These are phyloP conservation scores for Penicillium sp. DNA, from an alignment of 2,329 filamentous ascomycete genomes.

Conservation along the genomic window DNA sequence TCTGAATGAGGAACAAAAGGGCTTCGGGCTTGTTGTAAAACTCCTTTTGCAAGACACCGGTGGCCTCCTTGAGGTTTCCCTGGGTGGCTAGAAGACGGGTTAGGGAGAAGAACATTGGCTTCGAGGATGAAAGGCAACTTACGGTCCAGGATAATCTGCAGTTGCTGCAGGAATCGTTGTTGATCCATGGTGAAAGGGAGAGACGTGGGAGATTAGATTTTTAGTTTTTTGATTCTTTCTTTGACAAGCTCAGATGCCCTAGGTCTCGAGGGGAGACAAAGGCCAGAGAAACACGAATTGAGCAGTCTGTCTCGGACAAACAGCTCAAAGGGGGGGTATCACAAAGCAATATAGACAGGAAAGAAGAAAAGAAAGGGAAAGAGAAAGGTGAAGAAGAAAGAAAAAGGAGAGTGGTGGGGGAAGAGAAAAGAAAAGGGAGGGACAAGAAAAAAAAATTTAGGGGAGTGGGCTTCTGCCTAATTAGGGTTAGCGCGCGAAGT, in stretches of 20 bases:
- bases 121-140: conserved; percentile 42
- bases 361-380: conserved; percentile 14
- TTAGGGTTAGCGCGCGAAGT: conserved; percentile 19
- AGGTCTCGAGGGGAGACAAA: conserved; percentile 13
- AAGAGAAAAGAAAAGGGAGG: conserved; percentile 14
- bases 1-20: conserved; percentile 79
- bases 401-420: conserved; percentile 19
- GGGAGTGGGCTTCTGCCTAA: conserved; percentile 18
- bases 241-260: conserved; percentile 5
- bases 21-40: conserved; percentile 86
- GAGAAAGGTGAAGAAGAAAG: conserved; percentile 25
- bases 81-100: conserved; percentile 66
- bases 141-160: conserved; percentile 86
- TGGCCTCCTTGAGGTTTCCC: conserved; percentile 82
- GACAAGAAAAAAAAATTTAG: conserved; percentile 23
- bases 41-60: conserved; percentile 83
- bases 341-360: conserved; percentile 24
- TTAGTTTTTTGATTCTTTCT: conserved; percentile 7
- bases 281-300: conserved; percentile 20
- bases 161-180: conserved; percentile 77
- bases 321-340: conserved; percentile 32
- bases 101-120: conserved; percentile 12
- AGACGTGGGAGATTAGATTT: conserved; percentile 5
- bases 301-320: conserved; percentile 33
- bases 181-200: conserved; percentile 60